Conservation (phyloP, 176 grass and related monocot species). For the Eragrostis nindensis region DNA sequence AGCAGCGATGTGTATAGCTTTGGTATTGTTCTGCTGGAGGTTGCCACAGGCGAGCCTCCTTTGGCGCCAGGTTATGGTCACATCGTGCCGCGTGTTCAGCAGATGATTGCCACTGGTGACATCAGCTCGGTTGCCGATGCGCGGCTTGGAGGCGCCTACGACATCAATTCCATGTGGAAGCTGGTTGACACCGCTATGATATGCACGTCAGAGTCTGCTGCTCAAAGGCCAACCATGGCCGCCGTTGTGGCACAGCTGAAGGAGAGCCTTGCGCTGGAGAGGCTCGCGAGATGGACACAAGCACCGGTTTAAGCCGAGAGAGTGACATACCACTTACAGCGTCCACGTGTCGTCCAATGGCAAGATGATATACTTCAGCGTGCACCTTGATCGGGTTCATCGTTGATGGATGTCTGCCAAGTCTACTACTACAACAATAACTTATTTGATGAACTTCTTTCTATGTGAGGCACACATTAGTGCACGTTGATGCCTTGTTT, state of each 20-base stretch:
- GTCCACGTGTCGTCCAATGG: neutral
- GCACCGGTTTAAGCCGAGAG: neutral
- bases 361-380: neutral
- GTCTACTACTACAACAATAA: too few relatives aligned
- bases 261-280: slow-evolving; percentile 26
- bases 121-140: neutral
- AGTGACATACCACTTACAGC: neutral
- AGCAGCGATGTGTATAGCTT: slow-evolving; percentile 56
- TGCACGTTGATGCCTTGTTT: too few relatives aligned
- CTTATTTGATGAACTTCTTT: too few relatives aligned
- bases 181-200: neutral
- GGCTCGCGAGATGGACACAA: neutral
- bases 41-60: slow-evolving; percentile 12
- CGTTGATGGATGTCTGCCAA: too few relatives aligned
- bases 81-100: neutral
- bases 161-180: slow-evolving; percentile 31
- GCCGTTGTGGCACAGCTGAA: slow-evolving; percentile 1
- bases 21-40: slow-evolving; percentile 35
- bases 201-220: neutral
- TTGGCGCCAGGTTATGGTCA: slow-evolving; percentile 8
- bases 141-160: neutral
- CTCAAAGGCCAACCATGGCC: slow-evolving; percentile 8
- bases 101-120: neutral
- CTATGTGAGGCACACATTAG: too few relatives aligned
- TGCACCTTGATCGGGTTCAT: too few relatives aligned